Conservation (phyloP, 768 basidiomycete species). For the Hypholoma sublateritium region DNA sequence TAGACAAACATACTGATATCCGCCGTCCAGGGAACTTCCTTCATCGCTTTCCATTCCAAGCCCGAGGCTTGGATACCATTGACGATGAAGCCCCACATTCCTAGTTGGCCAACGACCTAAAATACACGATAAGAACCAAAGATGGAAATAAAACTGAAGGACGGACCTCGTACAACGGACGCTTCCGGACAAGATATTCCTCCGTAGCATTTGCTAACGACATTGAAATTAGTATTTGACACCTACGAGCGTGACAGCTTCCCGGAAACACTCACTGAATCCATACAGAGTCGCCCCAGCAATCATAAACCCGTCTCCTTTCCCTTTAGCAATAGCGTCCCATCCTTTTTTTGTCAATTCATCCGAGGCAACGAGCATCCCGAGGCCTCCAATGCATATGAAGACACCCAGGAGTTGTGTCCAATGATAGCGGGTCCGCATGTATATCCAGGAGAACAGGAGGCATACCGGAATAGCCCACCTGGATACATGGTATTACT, state of each 20-base stretch:
- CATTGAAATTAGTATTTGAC: not conserved
- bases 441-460: constrained; percentile 81
- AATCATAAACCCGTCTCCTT: constrained; percentile 87
- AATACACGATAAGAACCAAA: not conserved
- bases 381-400: constrained; percentile 75
- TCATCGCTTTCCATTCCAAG: constrained; percentile 71
- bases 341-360: constrained; percentile 77
- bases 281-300: constrained; percentile 85
- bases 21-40: constrained; percentile 68
- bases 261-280: constrained; percentile 56
- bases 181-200: constrained; percentile 79
- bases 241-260: too few relatives aligned
- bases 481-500: constrained; percentile 29
- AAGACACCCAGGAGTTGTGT: constrained; percentile 76
- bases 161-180: constrained; percentile 74
- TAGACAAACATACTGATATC: constrained; percentile 51
- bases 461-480: constrained; percentile 91
- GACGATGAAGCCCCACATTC: constrained; percentile 82
- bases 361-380: constrained; percentile 78
- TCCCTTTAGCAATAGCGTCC: constrained; percentile 60
- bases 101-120: constrained; percentile 80
- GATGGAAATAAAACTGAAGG: not conserved
- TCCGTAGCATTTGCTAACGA: constrained; percentile 80
- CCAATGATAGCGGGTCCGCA: constrained; percentile 80
- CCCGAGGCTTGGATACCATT: constrained; percentile 76